A percentile compares a stretch with the other conserved stretches of the same genome.
Conservation (phyloP, 2,329 filamentous ascomycete species). For the Aspergillus quadricinctus region DNA sequence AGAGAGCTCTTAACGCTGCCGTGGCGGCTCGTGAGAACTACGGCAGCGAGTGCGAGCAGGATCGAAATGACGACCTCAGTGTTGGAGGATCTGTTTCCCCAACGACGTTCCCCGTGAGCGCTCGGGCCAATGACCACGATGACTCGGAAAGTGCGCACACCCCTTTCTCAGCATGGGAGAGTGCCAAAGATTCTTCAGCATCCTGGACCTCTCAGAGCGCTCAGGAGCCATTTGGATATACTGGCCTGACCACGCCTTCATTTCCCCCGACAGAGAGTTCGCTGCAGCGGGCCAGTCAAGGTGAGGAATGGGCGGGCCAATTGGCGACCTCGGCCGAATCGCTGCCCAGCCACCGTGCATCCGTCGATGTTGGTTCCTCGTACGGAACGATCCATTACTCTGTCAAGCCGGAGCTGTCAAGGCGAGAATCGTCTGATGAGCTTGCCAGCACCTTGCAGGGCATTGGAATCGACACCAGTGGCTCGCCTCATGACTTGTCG, state of each 20-base stretch:
- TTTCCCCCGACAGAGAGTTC: slow-evolving; percentile 20
- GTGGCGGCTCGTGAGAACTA: slow-evolving; percentile 36
- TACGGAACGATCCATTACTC: slow-evolving; percentile 27
- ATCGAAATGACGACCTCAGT: slow-evolving; percentile 19
- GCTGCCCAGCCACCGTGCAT: slow-evolving; percentile 14
- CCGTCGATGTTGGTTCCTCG: slow-evolving; percentile 21
- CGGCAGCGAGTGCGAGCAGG: slow-evolving; percentile 15
- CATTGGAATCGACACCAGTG: slow-evolving; percentile 32
- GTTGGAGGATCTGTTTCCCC: slow-evolving; percentile 27
- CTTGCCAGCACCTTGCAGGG: slow-evolving; percentile 30
- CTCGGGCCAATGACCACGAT: slow-evolving; percentile 10
- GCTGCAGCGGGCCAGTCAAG: slow-evolving; percentile 8
- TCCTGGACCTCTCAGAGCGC: slow-evolving; percentile 27
- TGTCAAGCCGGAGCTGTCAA: slow-evolving; percentile 28
- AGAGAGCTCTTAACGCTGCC: slow-evolving; percentile 41
- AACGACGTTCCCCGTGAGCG: slow-evolving; percentile 19
- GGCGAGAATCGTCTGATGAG: slow-evolving; percentile 33
- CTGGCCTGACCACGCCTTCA: slow-evolving; percentile 15
- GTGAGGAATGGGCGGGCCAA: slow-evolving; percentile 25
- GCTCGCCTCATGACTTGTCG: slow-evolving; percentile 18
- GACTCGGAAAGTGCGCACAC: slow-evolving; percentile 7
- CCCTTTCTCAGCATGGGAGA: slow-evolving; percentile 26
- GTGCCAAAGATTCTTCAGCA: slow-evolving; percentile 21
- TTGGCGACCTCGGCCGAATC: slow-evolving; percentile 17
- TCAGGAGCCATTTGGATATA: slow-evolving; percentile 21